phyloP scores from a whole-genome alignment of 2,329 filamentous ascomycete genomes.

The Phialophora expanda region DNA sequence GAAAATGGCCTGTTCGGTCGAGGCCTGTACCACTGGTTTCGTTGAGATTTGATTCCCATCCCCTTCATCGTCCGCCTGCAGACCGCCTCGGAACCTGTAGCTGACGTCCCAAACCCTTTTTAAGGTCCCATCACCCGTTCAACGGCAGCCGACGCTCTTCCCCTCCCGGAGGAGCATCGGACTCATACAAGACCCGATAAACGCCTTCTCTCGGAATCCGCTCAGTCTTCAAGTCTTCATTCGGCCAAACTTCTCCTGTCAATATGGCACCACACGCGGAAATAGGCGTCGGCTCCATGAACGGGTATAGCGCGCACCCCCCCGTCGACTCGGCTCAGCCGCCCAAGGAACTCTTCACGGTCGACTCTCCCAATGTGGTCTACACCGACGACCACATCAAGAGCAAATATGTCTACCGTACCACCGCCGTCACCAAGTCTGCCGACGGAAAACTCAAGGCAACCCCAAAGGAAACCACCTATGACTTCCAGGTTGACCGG shows the following conservation, averaged over 20 bases:
- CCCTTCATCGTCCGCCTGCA: slow-evolving; percentile 1
- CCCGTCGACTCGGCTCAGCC: slow-evolving; percentile 47
- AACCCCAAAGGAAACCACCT: slow-evolving; percentile 83
- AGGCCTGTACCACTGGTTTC: slow-evolving; percentile 17
- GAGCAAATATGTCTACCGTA: slow-evolving; percentile 96
- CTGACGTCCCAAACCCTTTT: slow-evolving; percentile 27
- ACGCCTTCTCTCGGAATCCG: slow-evolving; percentile 36
- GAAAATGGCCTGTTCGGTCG: neutral
- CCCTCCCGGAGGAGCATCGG: slow-evolving; percentile 79
- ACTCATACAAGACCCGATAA: slow-evolving; percentile 58
- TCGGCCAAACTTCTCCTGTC: slow-evolving; percentile 40
- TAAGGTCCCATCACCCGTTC: slow-evolving; percentile 91
- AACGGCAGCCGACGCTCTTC: slow-evolving; percentile 94
- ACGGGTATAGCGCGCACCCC: slow-evolving; percentile 55
- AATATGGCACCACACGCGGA: slow-evolving; percentile 94
- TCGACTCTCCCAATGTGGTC: slow-evolving; percentile 87
- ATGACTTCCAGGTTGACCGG: slow-evolving; percentile 97
- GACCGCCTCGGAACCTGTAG: slow-evolving; percentile 15
- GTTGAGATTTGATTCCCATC: slow-evolving; percentile 22
- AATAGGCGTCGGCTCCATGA: slow-evolving; percentile 60
- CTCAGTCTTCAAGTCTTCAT: slow-evolving; percentile 47
- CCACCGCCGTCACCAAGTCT: slow-evolving; percentile 77
- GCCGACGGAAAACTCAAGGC: slow-evolving; percentile 79
- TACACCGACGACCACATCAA: slow-evolving; percentile 89
- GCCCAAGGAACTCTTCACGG: slow-evolving; percentile 72